A percentile compares a stretch with the other conserved stretches of the same genome.
Evolutionary conservation across 2,329 filamentous ascomycete genomes (phyloP).

Genomic region (Aplosporella prunicola): DNA sequence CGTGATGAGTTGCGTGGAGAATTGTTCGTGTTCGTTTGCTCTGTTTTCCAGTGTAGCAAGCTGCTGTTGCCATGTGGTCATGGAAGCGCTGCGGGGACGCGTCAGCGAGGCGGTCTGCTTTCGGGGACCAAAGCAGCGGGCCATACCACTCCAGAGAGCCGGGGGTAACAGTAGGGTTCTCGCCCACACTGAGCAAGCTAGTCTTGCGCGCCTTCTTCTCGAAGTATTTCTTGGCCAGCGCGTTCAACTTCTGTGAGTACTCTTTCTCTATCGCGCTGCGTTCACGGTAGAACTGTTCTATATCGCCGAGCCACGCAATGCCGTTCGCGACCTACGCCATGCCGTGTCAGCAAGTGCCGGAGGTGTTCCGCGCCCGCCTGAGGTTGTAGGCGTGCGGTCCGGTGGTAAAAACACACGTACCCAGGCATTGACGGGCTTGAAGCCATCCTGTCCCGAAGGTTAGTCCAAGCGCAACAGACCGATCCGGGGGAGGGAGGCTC

Average conservation of each 20-base stretch:
- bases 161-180: slow-evolving; percentile 84
- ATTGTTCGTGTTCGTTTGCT: slow-evolving; percentile 81
- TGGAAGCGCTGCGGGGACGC: slow-evolving; percentile 57
- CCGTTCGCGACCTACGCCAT: slow-evolving; percentile 58
- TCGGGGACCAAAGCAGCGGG: slow-evolving; percentile 4
- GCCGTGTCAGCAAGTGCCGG: slow-evolving; percentile 17
- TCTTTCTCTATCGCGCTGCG: slow-evolving; percentile 92
- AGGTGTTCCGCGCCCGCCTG: background rate
- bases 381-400: slow-evolving; percentile 3
- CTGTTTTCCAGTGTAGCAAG: slow-evolving; percentile 80
- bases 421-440: slow-evolving; percentile 91
- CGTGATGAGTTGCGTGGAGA: slow-evolving; percentile 64
- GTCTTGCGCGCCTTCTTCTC: slow-evolving; percentile 93
- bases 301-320: slow-evolving; percentile 91
- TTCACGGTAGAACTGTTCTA: slow-evolving; percentile 95
- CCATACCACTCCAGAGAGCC: slow-evolving; percentile 79
- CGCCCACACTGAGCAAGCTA: slow-evolving; percentile 80
- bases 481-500: slow-evolving; percentile 20
- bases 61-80: slow-evolving; percentile 95
- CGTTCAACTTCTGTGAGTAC: slow-evolving; percentile 79
- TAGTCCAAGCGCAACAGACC: slow-evolving; percentile 10
- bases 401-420: slow-evolving; percentile 33
- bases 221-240: slow-evolving; percentile 89
- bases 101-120: slow-evolving; percentile 17
- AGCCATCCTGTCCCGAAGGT: slow-evolving; percentile 63